Percentiles rank a stretch among this genome's conserved stretches.
Evolutionary conservation across 257 asterid species (phyloP).

Genomic region (Fraxinus pennsylvanica): DNA sequence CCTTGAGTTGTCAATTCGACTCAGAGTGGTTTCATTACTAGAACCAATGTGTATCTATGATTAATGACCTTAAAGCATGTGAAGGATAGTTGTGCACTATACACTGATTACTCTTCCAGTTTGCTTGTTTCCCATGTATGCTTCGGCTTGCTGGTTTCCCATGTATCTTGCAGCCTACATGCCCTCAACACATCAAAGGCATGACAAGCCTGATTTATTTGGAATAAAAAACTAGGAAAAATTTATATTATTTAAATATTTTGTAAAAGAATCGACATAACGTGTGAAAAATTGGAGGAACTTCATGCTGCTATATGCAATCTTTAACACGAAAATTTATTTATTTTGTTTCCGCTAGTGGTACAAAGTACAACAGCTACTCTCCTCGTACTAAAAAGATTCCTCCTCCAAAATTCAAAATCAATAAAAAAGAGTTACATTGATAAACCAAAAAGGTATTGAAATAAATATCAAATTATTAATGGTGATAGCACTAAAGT

Average conservation of each 20-base stretch:
- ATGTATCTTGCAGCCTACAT: not conserved
- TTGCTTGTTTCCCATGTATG: not conserved
- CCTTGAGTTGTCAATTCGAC: not conserved
- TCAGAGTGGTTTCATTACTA: not conserved
- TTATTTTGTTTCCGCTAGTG: not conserved
- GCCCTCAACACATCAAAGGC: not conserved
- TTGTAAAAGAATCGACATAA: not conserved
- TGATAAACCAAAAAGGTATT: not conserved
- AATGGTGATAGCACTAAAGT: not conserved
- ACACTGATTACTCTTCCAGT: not conserved
- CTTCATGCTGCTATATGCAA: conserved; percentile 1
- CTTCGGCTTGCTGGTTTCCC: not conserved
- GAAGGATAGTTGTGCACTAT: not conserved
- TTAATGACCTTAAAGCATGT: not conserved
- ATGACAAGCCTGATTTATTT: not conserved
- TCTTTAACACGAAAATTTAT: not conserved
- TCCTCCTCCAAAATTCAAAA: not conserved
- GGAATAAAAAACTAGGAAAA: not conserved
- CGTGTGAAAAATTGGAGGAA: not conserved
- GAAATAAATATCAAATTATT: too few relatives aligned
- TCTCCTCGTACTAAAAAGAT: not conserved
- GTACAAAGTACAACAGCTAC: not conserved
- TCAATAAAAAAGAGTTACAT: not conserved
- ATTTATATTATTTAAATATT: not conserved
- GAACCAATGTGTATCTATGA: not conserved